Percentiles rank a stretch among this genome's conserved stretches.
These are phyloP conservation scores for Chlorella sp. DNA, from an alignment of 139 green algal genomes.

Conservation along the genomic window DNA sequence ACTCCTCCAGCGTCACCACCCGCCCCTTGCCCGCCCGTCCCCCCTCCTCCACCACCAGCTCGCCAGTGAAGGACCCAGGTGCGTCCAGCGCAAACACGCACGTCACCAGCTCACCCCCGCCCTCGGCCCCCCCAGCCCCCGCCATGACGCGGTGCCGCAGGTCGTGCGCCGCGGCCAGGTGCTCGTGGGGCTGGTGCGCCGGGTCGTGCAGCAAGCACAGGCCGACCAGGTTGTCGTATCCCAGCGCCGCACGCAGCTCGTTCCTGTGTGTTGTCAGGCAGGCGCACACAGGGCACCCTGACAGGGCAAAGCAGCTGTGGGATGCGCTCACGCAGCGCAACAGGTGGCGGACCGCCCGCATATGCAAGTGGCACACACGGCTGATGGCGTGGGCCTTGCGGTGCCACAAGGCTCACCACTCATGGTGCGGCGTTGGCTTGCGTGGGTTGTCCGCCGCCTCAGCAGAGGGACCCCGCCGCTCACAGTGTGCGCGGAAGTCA, in stretches of 20 bases:
- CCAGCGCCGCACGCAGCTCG: not conserved
- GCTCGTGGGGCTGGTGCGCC: not conserved
- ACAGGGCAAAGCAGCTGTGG: no score
- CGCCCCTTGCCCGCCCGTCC: no score
- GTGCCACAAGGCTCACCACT: constrained; percentile 1
- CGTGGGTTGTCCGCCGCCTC: not conserved
- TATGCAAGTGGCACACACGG: no score
- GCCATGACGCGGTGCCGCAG: not conserved
- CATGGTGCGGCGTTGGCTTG: not conserved
- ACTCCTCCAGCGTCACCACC: not conserved
- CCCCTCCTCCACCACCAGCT: not conserved
- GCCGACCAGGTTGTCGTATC: not conserved
- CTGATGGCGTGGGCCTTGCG: no score
- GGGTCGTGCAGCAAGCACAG: not conserved
- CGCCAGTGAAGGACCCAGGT: not conserved
- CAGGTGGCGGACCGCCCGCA: no score
- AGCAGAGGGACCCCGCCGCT: not conserved
- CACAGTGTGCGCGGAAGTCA: constrained; percentile 1
- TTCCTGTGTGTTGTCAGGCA: no score
- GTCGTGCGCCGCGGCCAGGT: not conserved
- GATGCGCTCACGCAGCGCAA: no score
- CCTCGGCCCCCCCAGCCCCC: no score
- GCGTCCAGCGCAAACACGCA: not conserved
- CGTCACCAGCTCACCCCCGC: not conserved
- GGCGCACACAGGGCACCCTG: no score